Evolutionary conservation across 495 filamentous ascomycete genomes (phyloP), one percentile per base, ranked within the genome.

Genomic region (Penicillium coprophilum): DNA sequence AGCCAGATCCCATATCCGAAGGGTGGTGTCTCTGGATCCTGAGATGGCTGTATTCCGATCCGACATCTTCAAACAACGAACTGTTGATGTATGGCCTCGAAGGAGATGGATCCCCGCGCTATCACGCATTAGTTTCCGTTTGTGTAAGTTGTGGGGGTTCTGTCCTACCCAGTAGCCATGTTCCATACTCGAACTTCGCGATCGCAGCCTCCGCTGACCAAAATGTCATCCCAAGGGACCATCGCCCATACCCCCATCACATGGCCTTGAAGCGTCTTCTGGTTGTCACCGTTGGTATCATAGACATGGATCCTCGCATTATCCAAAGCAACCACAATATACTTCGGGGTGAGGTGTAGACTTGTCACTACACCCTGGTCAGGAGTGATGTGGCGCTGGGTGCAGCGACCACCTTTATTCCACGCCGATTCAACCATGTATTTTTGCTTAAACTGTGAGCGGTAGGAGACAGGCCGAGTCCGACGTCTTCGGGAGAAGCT

Each of bases 211-310:
- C 94, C 94, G 66, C 91, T 96, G 47, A 98, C 95, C 54, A 98
- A 78, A 52, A 88, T 89, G 70, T 98, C 92, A 56, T 89, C 95
- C 90, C 92, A 96, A 13, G 94, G 95, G 51, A 98, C 92, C 93
- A 98, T 97, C 19, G 94, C 94, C 94, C 94, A 98, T 38, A 98
- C 94, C 32, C 94, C 94, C 94, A 98, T 98, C 36, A 96, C 89
- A 72, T 98, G 94, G 27, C 94, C 94, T 65, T 91, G 86, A 13
- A 98, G 80, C 3, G 91, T 97, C 70, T 89, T 91, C 67, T 91
- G 87, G 54, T 89, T 84, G 54, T 89, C 84, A 24, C 94, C 94
- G 57, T 94, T 85, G 11, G 90, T 90, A 72, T 97, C 90, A 69
- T 97, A 98, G 8, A 98, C 91, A 70, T 97, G 95, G 38, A 98